phyloP scores from a whole-genome alignment of 108 stramenopile genomes.

The Tribonema minus region DNA sequence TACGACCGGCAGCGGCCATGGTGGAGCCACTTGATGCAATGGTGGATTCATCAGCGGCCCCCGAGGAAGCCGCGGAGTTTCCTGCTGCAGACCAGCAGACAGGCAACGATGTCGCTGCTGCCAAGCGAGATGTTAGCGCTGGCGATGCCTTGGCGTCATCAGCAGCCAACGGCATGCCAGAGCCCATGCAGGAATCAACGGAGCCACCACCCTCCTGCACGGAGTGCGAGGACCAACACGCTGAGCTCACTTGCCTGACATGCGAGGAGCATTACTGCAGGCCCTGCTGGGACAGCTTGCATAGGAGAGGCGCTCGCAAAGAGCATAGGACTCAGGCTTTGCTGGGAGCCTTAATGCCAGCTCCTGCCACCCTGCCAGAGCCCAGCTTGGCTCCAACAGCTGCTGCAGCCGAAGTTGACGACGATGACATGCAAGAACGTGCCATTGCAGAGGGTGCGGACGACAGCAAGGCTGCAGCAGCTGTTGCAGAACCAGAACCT shows the following conservation, averaged over 20 bases:
- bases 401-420: background rate
- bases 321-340: constrained; percentile 33
- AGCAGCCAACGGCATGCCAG: too few species aligned
- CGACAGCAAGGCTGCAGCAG: background rate
- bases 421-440: too few species aligned
- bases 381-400: background rate
- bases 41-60: too few species aligned
- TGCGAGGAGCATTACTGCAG: constrained; percentile 48
- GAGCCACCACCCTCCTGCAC: constrained; percentile 1
- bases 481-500: background rate
- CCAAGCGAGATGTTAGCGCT: too few species aligned
- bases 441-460: background rate
- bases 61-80: too few species aligned
- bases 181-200: too few species aligned
- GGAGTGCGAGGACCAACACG: constrained; percentile 48
- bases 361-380: constrained; percentile 17
- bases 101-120: too few species aligned
- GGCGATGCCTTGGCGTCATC: too few species aligned
- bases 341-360: constrained; percentile 42
- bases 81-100: too few species aligned
- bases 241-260: constrained; percentile 31
- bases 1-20: too few species aligned
- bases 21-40: too few species aligned
- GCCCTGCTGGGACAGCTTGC: constrained; percentile 42
- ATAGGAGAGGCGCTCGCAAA: constrained; percentile 39